Evolutionary conservation across 129 eudicot genomes (phyloP), one percentile per base, ranked within the genome.

Genomic region (Flaveria linearis): DNA sequence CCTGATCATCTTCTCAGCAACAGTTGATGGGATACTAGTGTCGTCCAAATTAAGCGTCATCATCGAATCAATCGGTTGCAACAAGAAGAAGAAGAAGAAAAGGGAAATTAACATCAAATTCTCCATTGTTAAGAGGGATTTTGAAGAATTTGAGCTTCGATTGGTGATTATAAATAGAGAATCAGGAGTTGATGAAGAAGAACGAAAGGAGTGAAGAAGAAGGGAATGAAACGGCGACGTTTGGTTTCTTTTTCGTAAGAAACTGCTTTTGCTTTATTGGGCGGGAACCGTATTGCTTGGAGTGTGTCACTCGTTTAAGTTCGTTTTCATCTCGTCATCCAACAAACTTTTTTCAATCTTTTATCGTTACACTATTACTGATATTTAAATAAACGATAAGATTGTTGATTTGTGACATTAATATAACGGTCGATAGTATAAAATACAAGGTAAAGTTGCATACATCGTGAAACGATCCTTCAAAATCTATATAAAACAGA

Each of bases 1-100:
- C n/a, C 87, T 75, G 78, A 92, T 92, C 77, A 89, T 79, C 55
- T 86, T 72, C 85, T 87, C 84, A 7, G 89, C 92, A 3, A 79
- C 58, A 55, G 75, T 62, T 30, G 80, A 65, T 11, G 90, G 86
- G 9, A 82, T 80, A n/a, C 52, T 78, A 42, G 86, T 74, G 66
- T 77, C 47, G 14, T 83, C 70, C 57, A 84, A 83, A 52, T 69
- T 23, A 15, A 69, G 86, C 65, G 69, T 75, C 30, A 83, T 68
- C 12, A 87, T 82, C 7, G 87, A 66, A 36, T 50, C 75, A 45
- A 43, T 17, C 39, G 85, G 78, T 49, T 49, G 76, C 66, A 51
- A 75, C 63, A 77, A 60, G 26, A 83, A 73, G 77, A 13, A 73
- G 77, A 13, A 92, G n/a, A 14, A 78, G 60, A 9, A 28, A 1